Conservation (phyloP, 2,329 filamentous ascomycete species). For the Raffaelea ambrosiae region DNA sequence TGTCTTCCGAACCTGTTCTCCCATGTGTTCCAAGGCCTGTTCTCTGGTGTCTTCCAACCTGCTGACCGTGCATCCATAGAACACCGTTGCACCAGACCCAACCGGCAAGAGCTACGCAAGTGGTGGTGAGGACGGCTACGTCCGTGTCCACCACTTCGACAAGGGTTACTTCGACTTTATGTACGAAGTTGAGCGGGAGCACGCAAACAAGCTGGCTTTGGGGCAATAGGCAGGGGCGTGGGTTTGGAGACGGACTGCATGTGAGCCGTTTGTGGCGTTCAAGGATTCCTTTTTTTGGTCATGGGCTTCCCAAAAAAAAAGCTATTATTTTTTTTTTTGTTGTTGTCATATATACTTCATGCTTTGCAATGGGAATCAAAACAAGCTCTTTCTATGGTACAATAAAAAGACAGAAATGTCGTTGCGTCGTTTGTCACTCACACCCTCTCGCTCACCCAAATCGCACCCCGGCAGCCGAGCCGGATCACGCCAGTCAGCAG, state of each 20-base stretch:
- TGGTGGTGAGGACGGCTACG: conserved; percentile 96
- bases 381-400: background rate
- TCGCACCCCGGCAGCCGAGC: conserved; percentile 83
- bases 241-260: too few relatives aligned
- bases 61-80: conserved; percentile 35
- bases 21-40: too few relatives aligned
- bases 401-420: background rate
- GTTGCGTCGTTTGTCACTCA: conserved; percentile 4
- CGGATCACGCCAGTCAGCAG: conserved; percentile 79
- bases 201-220: conserved; percentile 33
- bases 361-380: too few relatives aligned
- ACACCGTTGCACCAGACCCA: conserved; percentile 91
- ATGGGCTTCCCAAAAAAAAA: too few relatives aligned
- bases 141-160: conserved; percentile 97
- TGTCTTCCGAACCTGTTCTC: background rate
- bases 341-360: too few relatives aligned
- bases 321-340: background rate
- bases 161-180: conserved; percentile 97
- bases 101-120: conserved; percentile 88
- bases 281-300: too few relatives aligned
- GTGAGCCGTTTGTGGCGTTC: too few relatives aligned
- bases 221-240: conserved; percentile 11
- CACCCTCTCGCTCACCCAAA: conserved; percentile 75
- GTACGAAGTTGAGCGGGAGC: conserved; percentile 95
- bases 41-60: conserved; percentile 7